Evolutionary conservation across 2,329 filamentous ascomycete genomes (phyloP).

Genomic region (Aspergillus piperis): DNA sequence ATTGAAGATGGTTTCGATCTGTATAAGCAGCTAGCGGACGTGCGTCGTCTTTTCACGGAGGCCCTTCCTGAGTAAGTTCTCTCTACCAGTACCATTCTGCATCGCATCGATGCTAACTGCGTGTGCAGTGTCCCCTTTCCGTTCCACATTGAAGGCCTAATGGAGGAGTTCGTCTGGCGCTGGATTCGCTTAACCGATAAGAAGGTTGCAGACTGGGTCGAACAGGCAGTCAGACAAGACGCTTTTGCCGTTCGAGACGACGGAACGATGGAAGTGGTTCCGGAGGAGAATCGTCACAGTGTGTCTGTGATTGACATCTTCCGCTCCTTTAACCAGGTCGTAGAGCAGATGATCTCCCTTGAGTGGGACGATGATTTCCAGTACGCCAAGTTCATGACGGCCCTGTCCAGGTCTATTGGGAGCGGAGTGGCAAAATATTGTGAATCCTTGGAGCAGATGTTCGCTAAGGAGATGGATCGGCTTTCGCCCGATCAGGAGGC

Average conservation of each 20-base stretch:
- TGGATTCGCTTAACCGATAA: conserved; percentile 83
- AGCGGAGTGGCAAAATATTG: conserved; percentile 85
- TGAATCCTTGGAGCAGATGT: conserved; percentile 82
- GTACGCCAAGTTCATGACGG: conserved; percentile 96
- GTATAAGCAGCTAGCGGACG: conserved; percentile 83
- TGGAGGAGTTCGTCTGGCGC: conserved; percentile 93
- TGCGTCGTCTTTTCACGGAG: conserved; percentile 76
- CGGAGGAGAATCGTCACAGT: conserved; percentile 85
- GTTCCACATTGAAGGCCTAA: conserved; percentile 81
- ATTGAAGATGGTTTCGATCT: conserved; percentile 92
- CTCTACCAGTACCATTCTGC: not conserved
- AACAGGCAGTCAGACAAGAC: conserved; percentile 88
- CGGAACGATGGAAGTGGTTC: conserved; percentile 62
- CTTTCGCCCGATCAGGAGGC: conserved; percentile 84
- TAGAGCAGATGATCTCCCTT: conserved; percentile 81
- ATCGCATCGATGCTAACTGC: conserved; percentile 20
- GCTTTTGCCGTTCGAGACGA: conserved; percentile 74
- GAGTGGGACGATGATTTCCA: conserved; percentile 93
- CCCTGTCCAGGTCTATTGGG: conserved; percentile 80
- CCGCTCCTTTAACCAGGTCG: conserved; percentile 86
- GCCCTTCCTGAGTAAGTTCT: conserved; percentile 63
- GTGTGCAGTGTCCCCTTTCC: conserved; percentile 63
- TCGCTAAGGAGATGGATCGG: conserved; percentile 89
- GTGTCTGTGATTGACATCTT: conserved; percentile 93
- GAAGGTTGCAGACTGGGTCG: conserved; percentile 80